Evolutionary conservation across 129 eudicot species (phyloP).

Genomic region (Flaveria ramosissima): DNA sequence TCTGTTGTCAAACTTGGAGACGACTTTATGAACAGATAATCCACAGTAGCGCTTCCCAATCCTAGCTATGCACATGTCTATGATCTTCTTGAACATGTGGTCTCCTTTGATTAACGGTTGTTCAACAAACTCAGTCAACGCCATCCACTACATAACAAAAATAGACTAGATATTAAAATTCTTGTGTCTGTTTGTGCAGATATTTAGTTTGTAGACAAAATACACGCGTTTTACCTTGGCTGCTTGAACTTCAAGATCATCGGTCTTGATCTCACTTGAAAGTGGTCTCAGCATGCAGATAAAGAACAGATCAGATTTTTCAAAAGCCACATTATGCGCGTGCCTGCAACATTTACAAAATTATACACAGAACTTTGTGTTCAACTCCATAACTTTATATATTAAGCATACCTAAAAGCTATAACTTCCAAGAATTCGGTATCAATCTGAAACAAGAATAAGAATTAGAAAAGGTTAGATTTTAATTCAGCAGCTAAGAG

Average conservation of each 20-base stretch:
- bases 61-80: conserved; percentile 72
- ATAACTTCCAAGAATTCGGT: conserved; percentile 81
- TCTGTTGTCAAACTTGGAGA: conserved; percentile 71
- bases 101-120: conserved; percentile 76
- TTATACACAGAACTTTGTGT: neutral
- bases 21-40: conserved; percentile 66
- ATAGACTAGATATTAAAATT: neutral
- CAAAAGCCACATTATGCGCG: conserved; percentile 79
- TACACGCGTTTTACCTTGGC: conserved; percentile 60
- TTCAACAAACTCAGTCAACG: conserved; percentile 62
- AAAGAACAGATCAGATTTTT: conserved; percentile 88
- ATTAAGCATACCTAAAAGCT: conserved; percentile 62
- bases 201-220: conserved; percentile 2
- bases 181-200: conserved; percentile 11
- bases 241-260: conserved; percentile 86
- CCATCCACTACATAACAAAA: conserved; percentile 76
- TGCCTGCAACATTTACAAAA: conserved; percentile 49
- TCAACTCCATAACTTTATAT: neutral
- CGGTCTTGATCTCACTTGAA: conserved; percentile 58
- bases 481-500: neutral
- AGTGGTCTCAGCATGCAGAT: conserved; percentile 74
- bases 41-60: conserved; percentile 77
- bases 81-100: conserved; percentile 69
- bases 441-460: conserved; percentile 52
- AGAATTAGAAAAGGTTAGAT: neutral